Evolutionary conservation across 2,329 filamentous ascomycete genomes (phyloP), one percentile per base, ranked within the genome.

Genomic region (Ascochyta pisi): DNA sequence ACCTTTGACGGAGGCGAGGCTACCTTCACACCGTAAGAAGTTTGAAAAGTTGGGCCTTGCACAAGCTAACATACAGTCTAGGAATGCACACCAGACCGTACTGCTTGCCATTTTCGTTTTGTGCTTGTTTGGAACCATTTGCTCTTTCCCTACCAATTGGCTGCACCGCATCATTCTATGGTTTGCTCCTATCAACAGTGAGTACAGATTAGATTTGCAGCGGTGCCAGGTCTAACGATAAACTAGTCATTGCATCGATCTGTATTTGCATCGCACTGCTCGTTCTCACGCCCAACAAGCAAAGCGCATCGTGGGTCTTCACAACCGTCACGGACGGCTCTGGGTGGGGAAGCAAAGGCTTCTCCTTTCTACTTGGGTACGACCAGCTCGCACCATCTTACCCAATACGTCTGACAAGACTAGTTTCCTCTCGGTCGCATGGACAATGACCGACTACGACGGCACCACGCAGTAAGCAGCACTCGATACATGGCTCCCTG

Each of bases 371-470:
- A 9, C 76, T 88, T 6, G 84, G 84, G 53, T 84, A 77, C 45
- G 76, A 78, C 39, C 69, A 67, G 22, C 27, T 49, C 7, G 39
- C 35, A 33, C 5, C 16, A 37, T 19, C 7, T 33, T 6, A 10
- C 19, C 26, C 31, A 12, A 49, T 16, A 4, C 6, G 34, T 33
- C 64, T 73, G 56, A 73, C 61, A 45, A 31, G 33, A 34, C 29
- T 60, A 79, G 78, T 24, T 84, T 84, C 61, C 71, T 84, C 6
- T 83, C 82, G 15, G 82, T 84, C 13, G 81, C 82, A 22, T 84
- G 82, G 82, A 86, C 84, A n/a, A 88, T 89, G 85, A 89, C 86
- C 6, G 86, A 88, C 67, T 88, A 88, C 67, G 86, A 88, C 63
- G 85, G 83, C 41, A 89, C 86, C 10, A 87, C 86, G 6, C 86